Conservation (phyloP, 2,329 filamentous ascomycete genomes). For the Corniculantispora saksenae region DNA sequence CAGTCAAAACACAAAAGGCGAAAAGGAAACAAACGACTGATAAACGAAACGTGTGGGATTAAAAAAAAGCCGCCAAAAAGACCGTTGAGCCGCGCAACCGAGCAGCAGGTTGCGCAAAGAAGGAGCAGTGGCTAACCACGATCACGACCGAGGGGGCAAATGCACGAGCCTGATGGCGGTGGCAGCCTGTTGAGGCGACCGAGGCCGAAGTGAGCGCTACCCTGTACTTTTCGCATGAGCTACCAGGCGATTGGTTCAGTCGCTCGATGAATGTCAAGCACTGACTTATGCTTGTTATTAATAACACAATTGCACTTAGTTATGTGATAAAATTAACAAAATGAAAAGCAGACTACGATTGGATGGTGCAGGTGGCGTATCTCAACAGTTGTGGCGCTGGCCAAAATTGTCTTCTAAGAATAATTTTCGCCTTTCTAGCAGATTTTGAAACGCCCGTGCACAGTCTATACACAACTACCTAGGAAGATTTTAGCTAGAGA, state of each 20-base stretch:
- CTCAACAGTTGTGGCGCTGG: neutral
- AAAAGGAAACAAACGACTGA: neutral
- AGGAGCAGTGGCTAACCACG: neutral
- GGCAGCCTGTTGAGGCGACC: no score
- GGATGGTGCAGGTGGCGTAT: neutral
- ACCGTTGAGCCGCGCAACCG: neutral
- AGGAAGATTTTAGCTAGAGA: neutral
- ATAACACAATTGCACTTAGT: neutral
- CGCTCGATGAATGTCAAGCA: neutral
- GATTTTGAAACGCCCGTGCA: neutral
- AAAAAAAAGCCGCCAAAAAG: neutral
- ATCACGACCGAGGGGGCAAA: neutral
- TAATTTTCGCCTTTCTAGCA: neutral
- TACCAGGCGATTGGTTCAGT: neutral
- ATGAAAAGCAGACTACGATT: neutral
- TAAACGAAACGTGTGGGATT: neutral
- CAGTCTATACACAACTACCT: neutral
- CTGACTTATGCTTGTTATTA: neutral
- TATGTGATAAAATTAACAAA: neutral
- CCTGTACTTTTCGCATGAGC: neutral
- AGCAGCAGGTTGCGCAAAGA: neutral
- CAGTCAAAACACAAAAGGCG: neutral
- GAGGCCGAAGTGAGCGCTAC: neutral
- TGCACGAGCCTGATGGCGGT: no score
- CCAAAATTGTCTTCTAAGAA: neutral